These are phyloP conservation scores for Rhodomyrtus psidioides DNA, from an alignment of 441 rosid genomes.

Conservation along the genomic window DNA sequence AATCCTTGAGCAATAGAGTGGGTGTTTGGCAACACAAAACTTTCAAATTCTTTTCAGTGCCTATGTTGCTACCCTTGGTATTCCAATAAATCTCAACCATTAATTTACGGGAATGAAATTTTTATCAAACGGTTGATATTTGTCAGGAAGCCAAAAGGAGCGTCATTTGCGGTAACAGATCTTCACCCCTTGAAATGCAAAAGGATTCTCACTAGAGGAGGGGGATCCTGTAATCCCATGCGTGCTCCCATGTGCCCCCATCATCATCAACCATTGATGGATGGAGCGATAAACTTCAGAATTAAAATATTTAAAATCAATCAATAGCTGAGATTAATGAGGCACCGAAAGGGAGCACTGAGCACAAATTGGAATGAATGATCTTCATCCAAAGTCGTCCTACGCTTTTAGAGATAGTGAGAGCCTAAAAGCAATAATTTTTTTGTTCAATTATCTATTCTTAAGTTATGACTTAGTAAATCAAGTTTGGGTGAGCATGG, in stretches of 20 bases:
- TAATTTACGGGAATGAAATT: background rate
- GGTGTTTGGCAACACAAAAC: background rate
- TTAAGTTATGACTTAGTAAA: background rate
- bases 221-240: background rate
- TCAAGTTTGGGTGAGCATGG: too few species aligned
- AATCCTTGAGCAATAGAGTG: background rate
- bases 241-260: background rate
- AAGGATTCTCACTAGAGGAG: background rate
- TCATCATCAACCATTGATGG: background rate
- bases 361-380: background rate
- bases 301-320: background rate
- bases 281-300: background rate
- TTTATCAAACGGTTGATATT: background rate
- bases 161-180: background rate
- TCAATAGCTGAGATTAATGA: background rate
- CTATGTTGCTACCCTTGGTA: rapidly evolving
- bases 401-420: background rate
- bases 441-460: background rate
- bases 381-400: background rate
- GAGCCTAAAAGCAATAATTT: background rate
- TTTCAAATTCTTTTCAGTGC: background rate
- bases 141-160: background rate
- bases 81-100: background rate
- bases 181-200: background rate
- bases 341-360: background rate